Conservation (phyloP, 331 rosid genomes). For the Acacia pycnantha region DNA sequence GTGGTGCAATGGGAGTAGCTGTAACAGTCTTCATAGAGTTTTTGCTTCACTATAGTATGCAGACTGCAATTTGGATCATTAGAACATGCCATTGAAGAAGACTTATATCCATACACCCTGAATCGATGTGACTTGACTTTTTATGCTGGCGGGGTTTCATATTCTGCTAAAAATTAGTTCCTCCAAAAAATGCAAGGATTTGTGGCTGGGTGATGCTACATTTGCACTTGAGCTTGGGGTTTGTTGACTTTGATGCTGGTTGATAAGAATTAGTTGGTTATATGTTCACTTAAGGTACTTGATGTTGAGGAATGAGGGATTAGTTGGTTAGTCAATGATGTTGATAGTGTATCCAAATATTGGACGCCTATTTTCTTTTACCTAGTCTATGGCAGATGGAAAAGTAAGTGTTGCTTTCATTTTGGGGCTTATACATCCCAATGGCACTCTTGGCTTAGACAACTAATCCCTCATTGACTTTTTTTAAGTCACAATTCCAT, state of each 20-base stretch:
- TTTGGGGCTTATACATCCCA: constrained; percentile 11
- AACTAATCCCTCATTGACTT: constrained; percentile 11
- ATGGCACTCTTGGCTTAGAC: constrained; percentile 22
- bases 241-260: constrained; percentile 31
- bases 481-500: not conserved
- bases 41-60: constrained; percentile 27
- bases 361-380: constrained; percentile 25
- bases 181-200: constrained; percentile 30
- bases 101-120: constrained; percentile 24
- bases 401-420: constrained; percentile 25
- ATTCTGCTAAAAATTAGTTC: constrained; percentile 27
- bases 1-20: constrained; percentile 32
- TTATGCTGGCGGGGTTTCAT: constrained; percentile 32
- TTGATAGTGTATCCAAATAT: constrained; percentile 30
- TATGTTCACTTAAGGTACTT: constrained; percentile 29
- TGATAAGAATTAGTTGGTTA: constrained; percentile 29
- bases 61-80: constrained; percentile 35
- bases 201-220: constrained; percentile 31
- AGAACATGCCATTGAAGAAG: constrained; percentile 37
- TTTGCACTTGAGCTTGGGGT: constrained; percentile 31
- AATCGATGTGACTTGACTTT: constrained; percentile 20
- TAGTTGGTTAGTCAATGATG: not conserved
- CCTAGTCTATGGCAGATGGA: constrained; percentile 30
- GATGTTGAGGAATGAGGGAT: constrained; percentile 23
- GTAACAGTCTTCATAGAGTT: constrained; percentile 33